These are phyloP conservation scores for Favolaschia claudopus DNA, from an alignment of 768 basidiomycete species.

Conservation along the genomic window DNA sequence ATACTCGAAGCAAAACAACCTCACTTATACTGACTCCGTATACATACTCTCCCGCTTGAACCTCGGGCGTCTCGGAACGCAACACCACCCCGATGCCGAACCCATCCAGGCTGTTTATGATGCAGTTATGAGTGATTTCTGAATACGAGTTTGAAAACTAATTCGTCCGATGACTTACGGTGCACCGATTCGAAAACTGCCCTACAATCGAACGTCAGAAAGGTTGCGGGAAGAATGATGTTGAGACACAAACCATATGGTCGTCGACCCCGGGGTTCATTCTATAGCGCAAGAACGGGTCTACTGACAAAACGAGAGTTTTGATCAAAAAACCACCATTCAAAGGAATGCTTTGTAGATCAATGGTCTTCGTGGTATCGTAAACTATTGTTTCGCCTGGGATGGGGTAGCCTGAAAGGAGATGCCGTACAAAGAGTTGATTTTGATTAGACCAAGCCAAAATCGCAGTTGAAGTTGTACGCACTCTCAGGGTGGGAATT, in stretches of 20 bases:
- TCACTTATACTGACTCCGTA: conserved; percentile 19
- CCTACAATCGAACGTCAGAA: neutral
- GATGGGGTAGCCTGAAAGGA: conserved; percentile 33
- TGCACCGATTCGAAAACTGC: conserved; percentile 24
- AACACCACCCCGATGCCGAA: conserved; percentile 32
- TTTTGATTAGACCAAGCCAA: neutral
- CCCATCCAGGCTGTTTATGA: conserved; percentile 22
- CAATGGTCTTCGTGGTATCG: conserved; percentile 50
- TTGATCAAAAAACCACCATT: conserved; percentile 52
- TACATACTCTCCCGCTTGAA: conserved; percentile 41
- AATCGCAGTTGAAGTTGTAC: conserved; percentile 1
- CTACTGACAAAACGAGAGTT: conserved; percentile 52
- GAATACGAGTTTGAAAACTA: neutral
- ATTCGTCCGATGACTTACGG: too few relatives aligned
- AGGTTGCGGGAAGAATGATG: neutral
- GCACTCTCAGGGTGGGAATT: conserved; percentile 36
- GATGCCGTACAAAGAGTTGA: too few relatives aligned
- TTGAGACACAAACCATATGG: conserved; percentile 15
- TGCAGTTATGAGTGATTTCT: neutral
- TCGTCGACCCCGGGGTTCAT: conserved; percentile 41
- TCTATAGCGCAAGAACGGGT: conserved; percentile 49
- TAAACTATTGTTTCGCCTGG: conserved; percentile 49
- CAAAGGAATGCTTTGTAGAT: conserved; percentile 47
- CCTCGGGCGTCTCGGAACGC: conserved; percentile 27
- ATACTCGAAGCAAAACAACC: neutral